Conservation (phyloP, 1,284 basidiomycete genomes). For the Dichomitus squalens region DNA sequence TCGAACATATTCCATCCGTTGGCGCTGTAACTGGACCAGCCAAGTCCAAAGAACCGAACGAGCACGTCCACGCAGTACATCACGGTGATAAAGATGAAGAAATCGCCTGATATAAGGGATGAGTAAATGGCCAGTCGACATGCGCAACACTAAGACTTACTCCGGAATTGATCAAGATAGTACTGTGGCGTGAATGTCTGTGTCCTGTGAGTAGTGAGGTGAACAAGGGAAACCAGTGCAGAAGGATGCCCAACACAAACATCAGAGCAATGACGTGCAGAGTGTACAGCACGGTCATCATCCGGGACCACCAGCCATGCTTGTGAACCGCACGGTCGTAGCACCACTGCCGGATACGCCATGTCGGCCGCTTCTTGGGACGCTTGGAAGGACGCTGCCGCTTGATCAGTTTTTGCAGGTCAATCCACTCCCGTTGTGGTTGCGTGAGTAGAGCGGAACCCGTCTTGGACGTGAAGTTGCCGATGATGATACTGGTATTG, state of each 20-base stretch:
- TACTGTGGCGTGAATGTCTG: constrained; percentile 70
- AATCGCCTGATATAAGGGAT: constrained; percentile 53
- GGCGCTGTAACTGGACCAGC: constrained; percentile 80
- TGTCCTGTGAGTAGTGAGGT: constrained; percentile 55
- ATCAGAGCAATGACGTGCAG: constrained; percentile 87
- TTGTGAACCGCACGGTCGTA: constrained; percentile 90
- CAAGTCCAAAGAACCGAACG: constrained; percentile 83
- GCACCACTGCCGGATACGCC: constrained; percentile 79
- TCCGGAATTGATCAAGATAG: constrained; percentile 64
- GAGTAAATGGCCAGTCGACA: neutral
- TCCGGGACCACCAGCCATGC: constrained; percentile 91
- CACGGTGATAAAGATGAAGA: constrained; percentile 78
- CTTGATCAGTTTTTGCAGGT: constrained; percentile 86
- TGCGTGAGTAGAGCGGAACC: constrained; percentile 85
- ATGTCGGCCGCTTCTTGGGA: constrained; percentile 63
- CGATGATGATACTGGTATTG: constrained; percentile 83
- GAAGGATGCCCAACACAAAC: constrained; percentile 47
- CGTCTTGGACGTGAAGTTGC: constrained; percentile 88
- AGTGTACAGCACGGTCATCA: constrained; percentile 83
- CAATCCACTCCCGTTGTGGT: constrained; percentile 95
- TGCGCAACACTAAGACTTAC: constrained; percentile 43
- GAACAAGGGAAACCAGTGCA: neutral
- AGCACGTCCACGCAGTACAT: constrained; percentile 81
- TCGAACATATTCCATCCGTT: constrained; percentile 97
- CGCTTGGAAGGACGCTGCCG: constrained; percentile 88